Evolutionary conservation across 805 yeast genomes (phyloP), one percentile per base, ranked within the genome.

Genomic region (Teunomyces aglyptinius): DNA sequence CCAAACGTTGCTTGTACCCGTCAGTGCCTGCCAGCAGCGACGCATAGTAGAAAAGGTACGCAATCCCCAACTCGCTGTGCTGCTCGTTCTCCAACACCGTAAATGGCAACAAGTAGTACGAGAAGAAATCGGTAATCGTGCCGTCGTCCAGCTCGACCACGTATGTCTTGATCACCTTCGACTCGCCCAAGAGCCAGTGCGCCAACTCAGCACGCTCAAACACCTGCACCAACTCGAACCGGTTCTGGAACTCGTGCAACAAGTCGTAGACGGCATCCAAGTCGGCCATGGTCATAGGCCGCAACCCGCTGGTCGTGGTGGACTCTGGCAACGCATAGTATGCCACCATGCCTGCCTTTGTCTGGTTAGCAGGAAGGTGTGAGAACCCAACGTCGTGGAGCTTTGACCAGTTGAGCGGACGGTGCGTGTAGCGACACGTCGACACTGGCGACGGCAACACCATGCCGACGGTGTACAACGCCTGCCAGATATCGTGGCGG

Each of bases 331-430:
- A 63, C 1, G 82, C 71, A 56, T 77, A 82, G 54, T 73, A 68
- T 4, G 87, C 83, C 20, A 82, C 74, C 86, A 85, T 85, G 45
- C 78, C 74, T 2, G 84, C 75, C 43, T 77, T 77, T 2, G 97
- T 84, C 46, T 81, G 81, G 47, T 77, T 78, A 12, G 78, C 73
- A 7, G 97, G 97, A 47, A 90, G 73, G 45, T 82, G 83, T 10
- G 94, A 83, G 58, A 94, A 94, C 0, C 96, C 97, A 46, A 90
- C 96, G 45, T 89, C 96, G 59, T 86, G 75, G 19, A 94, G 76
- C 60, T 89, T 92, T 11, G 81, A 70, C 98, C 99, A 94, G 62
- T 94, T 86, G 53, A 94, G 71, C 1, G 97, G 95, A 57, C 99
- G 86, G 68, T 94, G 99, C 35, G 87, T 86, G 65, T 94, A 94